A percentile compares a stretch with the other conserved stretches of the same genome.
Conservation (phyloP, 306 rosid species). For the Quercus wislizeni region DNA sequence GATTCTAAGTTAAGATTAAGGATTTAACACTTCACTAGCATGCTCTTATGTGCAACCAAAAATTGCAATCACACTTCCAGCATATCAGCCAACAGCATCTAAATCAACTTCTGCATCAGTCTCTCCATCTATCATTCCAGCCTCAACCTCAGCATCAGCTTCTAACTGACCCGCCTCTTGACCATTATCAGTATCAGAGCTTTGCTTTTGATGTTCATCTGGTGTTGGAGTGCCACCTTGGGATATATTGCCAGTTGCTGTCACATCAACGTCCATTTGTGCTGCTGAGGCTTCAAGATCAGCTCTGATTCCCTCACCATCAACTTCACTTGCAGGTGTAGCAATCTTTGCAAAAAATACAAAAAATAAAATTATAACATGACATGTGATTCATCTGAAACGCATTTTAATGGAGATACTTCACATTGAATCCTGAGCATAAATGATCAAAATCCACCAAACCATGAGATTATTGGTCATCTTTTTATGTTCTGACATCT, state of each 20-base stretch:
- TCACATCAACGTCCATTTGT: slow-evolving; percentile 62
- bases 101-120: slow-evolving; percentile 73
- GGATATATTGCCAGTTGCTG: slow-evolving; percentile 38
- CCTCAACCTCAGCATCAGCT: slow-evolving; percentile 75
- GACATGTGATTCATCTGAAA: slow-evolving; percentile 1
- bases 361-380: not conserved
- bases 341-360: slow-evolving; percentile 39
- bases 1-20: not conserved
- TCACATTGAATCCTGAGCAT: not conserved
- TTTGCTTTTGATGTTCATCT: slow-evolving; percentile 74
- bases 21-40: not conserved
- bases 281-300: slow-evolving; percentile 45
- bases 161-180: slow-evolving; percentile 89
- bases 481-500: not conserved
- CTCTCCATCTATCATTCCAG: slow-evolving; percentile 83
- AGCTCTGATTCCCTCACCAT: slow-evolving; percentile 62
- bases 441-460: not conserved
- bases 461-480: not conserved
- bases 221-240: slow-evolving; percentile 62
- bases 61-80: not conserved
- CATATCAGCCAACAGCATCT: slow-evolving; percentile 53
- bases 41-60: not conserved
- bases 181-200: slow-evolving; percentile 72
- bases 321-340: slow-evolving; percentile 62
- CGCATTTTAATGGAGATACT: not conserved